phyloP scores from a whole-genome alignment of 2,329 filamentous ascomycete genomes.

The Pestalotiopsis sp. region DNA sequence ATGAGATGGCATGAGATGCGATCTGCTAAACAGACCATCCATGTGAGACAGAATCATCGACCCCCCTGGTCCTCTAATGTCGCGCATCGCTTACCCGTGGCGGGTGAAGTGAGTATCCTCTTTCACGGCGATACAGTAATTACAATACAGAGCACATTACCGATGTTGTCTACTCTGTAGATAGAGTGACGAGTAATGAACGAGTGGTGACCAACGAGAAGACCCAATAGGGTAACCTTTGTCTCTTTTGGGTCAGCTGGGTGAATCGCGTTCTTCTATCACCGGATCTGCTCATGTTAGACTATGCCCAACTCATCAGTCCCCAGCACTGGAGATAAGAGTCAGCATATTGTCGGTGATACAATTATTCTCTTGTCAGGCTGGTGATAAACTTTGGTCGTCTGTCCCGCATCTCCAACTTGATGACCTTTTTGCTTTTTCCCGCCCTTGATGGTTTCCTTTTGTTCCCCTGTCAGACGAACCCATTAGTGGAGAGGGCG shows the following conservation, averaged over 20 bases:
- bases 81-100: background rate
- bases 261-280: background rate
- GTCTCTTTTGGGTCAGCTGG: background rate
- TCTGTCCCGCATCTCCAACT: background rate
- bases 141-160: background rate
- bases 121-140: background rate
- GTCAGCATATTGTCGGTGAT: background rate
- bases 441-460: background rate
- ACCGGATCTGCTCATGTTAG: background rate
- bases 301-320: background rate
- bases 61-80: background rate
- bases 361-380: background rate
- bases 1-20: background rate
- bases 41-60: background rate
- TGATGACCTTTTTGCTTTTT: background rate
- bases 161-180: too few species aligned
- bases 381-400: background rate
- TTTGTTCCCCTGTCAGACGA: background rate
- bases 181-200: too few species aligned
- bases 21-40: background rate
- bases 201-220: background rate
- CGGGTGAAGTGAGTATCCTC: background rate
- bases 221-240: background rate
- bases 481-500: background rate
- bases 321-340: background rate